phyloP scores from a whole-genome alignment of 495 filamentous ascomycete species.

The Daldinia loculata region DNA sequence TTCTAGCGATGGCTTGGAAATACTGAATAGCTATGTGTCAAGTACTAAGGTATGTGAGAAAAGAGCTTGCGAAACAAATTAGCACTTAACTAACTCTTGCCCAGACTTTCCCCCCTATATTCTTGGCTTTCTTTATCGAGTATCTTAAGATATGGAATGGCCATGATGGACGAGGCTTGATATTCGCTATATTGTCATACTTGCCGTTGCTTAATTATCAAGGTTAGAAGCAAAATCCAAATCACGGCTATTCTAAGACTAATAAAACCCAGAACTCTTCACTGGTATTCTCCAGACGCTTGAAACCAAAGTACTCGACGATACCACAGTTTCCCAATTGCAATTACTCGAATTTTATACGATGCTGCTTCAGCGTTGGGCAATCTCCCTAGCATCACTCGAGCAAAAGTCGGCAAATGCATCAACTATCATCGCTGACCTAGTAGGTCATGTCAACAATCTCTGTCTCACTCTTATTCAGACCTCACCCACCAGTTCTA shows the following conservation, averaged over 20 bases:
- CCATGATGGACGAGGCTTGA: slow-evolving; percentile 60
- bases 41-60: slow-evolving; percentile 67
- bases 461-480: slow-evolving; percentile 69
- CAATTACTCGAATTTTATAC: slow-evolving; percentile 75
- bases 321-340: slow-evolving; percentile 58
- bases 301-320: slow-evolving; percentile 66
- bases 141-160: slow-evolving; percentile 78
- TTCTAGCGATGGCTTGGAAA: slow-evolving; percentile 64
- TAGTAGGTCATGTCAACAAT: slow-evolving; percentile 67
- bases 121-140: slow-evolving; percentile 67
- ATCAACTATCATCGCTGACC: slow-evolving; percentile 50
- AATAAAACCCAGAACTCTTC: slow-evolving; percentile 59
- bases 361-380: slow-evolving; percentile 74
- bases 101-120: slow-evolving; percentile 68
- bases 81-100: neutral
- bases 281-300: slow-evolving; percentile 61
- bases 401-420: slow-evolving; percentile 40
- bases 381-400: slow-evolving; percentile 51
- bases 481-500: slow-evolving; percentile 51
- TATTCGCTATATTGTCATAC: slow-evolving; percentile 73
- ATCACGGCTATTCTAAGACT: neutral
- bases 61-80: neutral
- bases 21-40: slow-evolving; percentile 66
- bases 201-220: slow-evolving; percentile 68
- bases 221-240: slow-evolving; percentile 46